Conservation (phyloP, 2,329 filamentous ascomycete species). For the Polytolypa hystricis region DNA sequence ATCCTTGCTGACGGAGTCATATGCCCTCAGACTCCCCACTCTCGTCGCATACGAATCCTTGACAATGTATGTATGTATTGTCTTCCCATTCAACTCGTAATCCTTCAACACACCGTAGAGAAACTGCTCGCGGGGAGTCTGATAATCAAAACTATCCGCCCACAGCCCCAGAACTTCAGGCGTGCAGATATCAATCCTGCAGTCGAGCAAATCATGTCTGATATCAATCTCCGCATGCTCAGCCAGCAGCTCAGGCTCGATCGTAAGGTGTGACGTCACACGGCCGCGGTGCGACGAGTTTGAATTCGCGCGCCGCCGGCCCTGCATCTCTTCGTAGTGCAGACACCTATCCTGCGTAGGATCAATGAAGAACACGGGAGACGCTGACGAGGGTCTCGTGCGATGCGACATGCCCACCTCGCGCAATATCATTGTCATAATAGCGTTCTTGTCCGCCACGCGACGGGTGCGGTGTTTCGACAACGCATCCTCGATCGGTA, state of each 20-base stretch:
- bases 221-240: constrained; percentile 67
- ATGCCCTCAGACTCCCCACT: constrained; percentile 75
- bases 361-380: constrained; percentile 79
- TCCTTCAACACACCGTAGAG: constrained; percentile 89
- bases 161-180: constrained; percentile 89
- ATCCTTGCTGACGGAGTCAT: constrained; percentile 79
- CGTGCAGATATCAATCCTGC: constrained; percentile 93
- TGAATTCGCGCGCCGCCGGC: constrained; percentile 24
- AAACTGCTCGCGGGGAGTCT: constrained; percentile 77
- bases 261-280: constrained; percentile 47
- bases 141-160: constrained; percentile 97
- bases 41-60: constrained; percentile 75
- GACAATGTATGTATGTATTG: constrained; percentile 83
- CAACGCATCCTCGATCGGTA: constrained; percentile 70
- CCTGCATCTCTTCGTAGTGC: constrained; percentile 86
- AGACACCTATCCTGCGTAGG: constrained; percentile 68
- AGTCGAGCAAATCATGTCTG: constrained; percentile 80
- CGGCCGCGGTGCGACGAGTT: constrained; percentile 4
- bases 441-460: constrained; percentile 78
- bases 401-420: constrained; percentile 65
- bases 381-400: constrained; percentile 63
- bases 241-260: constrained; percentile 71
- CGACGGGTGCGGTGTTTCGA: constrained; percentile 70
- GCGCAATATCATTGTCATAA: constrained; percentile 91
- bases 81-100: constrained; percentile 92